Percentiles rank a stretch among this genome's conserved stretches.
Conservation (phyloP, 2,329 filamentous ascomycete genomes). For the Cercospora sp. region DNA sequence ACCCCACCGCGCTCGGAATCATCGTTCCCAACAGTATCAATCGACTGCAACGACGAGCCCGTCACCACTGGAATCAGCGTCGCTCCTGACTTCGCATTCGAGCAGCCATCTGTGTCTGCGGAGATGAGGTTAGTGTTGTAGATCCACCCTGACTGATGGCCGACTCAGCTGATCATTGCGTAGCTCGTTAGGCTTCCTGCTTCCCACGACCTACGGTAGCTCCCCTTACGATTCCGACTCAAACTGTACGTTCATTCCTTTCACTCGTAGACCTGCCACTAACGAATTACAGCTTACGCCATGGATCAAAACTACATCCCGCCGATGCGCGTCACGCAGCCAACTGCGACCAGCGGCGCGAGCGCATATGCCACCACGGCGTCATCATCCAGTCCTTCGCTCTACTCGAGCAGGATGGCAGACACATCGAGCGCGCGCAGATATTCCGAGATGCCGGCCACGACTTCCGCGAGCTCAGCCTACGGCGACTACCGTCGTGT, state of each 20-base stretch:
- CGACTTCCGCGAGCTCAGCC: constrained; percentile 22
- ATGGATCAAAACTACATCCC: constrained; percentile 39
- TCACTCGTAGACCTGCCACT: constrained; percentile 5
- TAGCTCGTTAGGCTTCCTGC: constrained; percentile 40
- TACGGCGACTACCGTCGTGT: constrained; percentile 34
- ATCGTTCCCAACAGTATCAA: constrained; percentile 33
- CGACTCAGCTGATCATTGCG: constrained; percentile 23
- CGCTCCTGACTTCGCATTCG: constrained; percentile 31
- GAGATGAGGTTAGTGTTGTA: constrained; percentile 39
- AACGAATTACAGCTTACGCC: constrained; percentile 29
- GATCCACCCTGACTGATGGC: constrained; percentile 5
- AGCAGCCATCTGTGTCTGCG: constrained; percentile 31
- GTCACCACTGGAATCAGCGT: constrained; percentile 27
- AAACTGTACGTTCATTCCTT: constrained; percentile 32
- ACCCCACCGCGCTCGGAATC: constrained; percentile 40
- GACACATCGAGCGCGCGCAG: constrained; percentile 28
- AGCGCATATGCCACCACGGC: constrained; percentile 32
- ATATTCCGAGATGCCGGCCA: constrained; percentile 32
- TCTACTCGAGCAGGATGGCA: constrained; percentile 34
- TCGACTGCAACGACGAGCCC: constrained; percentile 34
- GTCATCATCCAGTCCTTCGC: constrained; percentile 35
- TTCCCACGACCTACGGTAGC: constrained; percentile 40
- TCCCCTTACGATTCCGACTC: constrained; percentile 34
- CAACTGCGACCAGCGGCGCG: constrained; percentile 28
- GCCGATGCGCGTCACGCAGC: constrained; percentile 37